Evolutionary conservation across 441 rosid genomes (phyloP).

Genomic region (Brassica balearica): DNA sequence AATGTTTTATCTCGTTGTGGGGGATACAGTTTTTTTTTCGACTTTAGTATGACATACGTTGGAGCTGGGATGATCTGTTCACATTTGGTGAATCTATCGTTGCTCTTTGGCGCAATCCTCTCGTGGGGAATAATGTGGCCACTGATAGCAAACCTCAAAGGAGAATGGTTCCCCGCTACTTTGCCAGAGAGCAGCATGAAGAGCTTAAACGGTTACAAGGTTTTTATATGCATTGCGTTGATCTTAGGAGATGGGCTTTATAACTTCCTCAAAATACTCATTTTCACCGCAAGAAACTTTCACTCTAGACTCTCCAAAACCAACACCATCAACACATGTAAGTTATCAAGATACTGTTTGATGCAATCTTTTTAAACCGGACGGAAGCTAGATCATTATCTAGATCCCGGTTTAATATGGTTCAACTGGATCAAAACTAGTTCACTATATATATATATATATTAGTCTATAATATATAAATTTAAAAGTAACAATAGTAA

Average conservation of each 20-base stretch:
- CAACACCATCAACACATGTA: constrained; percentile 55
- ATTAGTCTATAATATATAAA: not conserved
- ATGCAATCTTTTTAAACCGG: not conserved
- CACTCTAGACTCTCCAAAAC: constrained; percentile 48
- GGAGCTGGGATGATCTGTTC: constrained; percentile 98
- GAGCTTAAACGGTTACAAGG: constrained; percentile 92
- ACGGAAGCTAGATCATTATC: not conserved
- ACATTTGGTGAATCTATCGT: constrained; percentile 85
- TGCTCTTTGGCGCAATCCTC: constrained; percentile 84
- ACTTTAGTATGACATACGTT: constrained; percentile 83
- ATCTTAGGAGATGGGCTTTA: constrained; percentile 95
- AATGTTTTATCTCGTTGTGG: not conserved
- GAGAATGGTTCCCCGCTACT: constrained; percentile 71
- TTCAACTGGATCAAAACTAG: not conserved
- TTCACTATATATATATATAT: not conserved
- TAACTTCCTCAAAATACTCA: constrained; percentile 84
- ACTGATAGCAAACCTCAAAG: constrained; percentile 64
- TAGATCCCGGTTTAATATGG: not conserved
- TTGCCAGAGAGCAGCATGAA: constrained; percentile 72
- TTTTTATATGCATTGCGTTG: constrained; percentile 83
- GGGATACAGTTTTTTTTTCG: constrained; percentile 83
- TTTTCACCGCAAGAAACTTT: constrained; percentile 60
- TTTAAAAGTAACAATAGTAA: not conserved
- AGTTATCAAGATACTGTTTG: not conserved
- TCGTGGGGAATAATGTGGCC: constrained; percentile 99